Percentiles rank a stretch among this genome's conserved stretches.
Evolutionary conservation across 371 early-diverging fungal species (phyloP).

Genomic region (Phascolomyces articulosus): DNA sequence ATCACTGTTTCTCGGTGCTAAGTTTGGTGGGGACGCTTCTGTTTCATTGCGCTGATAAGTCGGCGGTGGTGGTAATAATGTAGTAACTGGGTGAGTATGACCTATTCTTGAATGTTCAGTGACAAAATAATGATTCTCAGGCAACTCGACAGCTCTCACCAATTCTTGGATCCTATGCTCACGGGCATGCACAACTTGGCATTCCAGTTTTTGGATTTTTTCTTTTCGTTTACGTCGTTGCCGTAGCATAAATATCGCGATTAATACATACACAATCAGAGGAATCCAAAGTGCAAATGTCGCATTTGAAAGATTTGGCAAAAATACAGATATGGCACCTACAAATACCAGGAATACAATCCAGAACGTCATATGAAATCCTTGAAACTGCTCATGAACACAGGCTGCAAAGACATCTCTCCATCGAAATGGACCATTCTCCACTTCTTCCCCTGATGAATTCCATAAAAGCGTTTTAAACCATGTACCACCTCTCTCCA

Average conservation of each 20-base stretch:
- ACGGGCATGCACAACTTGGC: neutral
- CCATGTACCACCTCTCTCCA: neutral
- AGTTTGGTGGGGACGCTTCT: neutral
- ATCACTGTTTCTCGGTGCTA: neutral
- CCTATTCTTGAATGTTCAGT: neutral
- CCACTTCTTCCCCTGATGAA: neutral
- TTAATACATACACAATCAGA: neutral
- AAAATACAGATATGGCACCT: slow-evolving; percentile 7
- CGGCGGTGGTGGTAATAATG: slow-evolving; percentile 4
- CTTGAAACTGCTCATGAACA: neutral
- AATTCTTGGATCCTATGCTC: slow-evolving; percentile 3
- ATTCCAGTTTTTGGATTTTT: neutral
- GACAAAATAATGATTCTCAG: slow-evolving; percentile 6
- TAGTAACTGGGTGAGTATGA: slow-evolving; percentile 9
- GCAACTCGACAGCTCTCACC: neutral
- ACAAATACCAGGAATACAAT: slow-evolving; percentile 2
- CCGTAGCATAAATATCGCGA: neutral
- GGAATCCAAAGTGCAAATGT: slow-evolving; percentile 7
- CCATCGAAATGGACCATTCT: neutral
- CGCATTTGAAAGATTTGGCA: neutral
- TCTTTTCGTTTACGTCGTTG: neutral
- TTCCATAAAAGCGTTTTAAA: neutral
- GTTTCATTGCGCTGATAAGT: slow-evolving; percentile 1
- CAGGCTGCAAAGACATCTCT: neutral
- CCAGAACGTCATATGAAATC: slow-evolving; percentile 7